Evolutionary conservation across 768 basidiomycete species (phyloP).

Genomic region (Crassisporium funariophilum): DNA sequence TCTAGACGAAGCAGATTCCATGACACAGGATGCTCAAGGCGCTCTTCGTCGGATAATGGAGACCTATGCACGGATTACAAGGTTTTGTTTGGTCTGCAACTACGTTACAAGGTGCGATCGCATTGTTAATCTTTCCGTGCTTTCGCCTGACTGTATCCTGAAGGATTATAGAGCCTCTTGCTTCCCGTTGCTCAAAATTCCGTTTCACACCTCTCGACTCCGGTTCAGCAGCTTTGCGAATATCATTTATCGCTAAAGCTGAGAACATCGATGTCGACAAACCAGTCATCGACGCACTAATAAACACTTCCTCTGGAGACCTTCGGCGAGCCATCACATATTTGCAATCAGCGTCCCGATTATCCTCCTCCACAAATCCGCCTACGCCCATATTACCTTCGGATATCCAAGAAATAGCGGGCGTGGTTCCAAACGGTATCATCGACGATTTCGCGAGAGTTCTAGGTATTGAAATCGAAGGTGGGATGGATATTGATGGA

Average conservation of each 20-base stretch:
- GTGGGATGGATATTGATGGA: conserved; percentile 57
- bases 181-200: conserved; percentile 99
- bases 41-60: conserved; percentile 99
- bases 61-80: conserved; percentile 94
- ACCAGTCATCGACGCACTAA: conserved; percentile 70
- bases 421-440: conserved; percentile 81
- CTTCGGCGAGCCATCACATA: conserved; percentile 97
- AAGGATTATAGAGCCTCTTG: conserved; percentile 97
- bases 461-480: conserved; percentile 69
- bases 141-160: background rate
- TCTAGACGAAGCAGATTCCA: conserved; percentile 97
- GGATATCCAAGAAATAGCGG: conserved; percentile 96
- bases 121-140: background rate
- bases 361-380: conserved; percentile 73
- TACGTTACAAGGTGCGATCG: conserved; percentile 88
- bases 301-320: conserved; percentile 85
- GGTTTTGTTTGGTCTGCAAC: conserved; percentile 98
- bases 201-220: conserved; percentile 93
- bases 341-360: conserved; percentile 90
- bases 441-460: conserved; percentile 69
- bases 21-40: conserved; percentile 99
- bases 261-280: conserved; percentile 66
- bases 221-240: conserved; percentile 69
- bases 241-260: conserved; percentile 76
- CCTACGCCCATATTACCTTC: conserved; percentile 71